Evolutionary conservation across 331 rosid species (phyloP), one percentile per base, ranked within the genome.

Genomic region (Phaseolus coccineus): DNA sequence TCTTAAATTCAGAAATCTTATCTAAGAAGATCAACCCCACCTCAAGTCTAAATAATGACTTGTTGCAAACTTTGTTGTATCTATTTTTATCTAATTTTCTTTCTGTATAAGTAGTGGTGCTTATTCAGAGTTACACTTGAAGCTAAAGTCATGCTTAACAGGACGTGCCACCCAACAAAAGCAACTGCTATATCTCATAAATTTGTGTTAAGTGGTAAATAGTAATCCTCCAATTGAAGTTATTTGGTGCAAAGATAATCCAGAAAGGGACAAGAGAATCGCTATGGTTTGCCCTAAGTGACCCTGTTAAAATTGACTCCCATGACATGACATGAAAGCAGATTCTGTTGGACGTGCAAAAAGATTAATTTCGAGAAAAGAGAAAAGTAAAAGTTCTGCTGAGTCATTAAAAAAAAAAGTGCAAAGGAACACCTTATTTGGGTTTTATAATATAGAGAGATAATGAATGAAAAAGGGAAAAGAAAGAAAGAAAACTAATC

Each of bases 141-240:
- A 87, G 93, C 82, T 87, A 52, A 94, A 94, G 97, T 78, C 68
- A 87, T 77, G 85, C 79, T 68, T 83, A 80, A 73, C 79, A 78
- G 76, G 96, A 91, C 97, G 51, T 78, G 53, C 74, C 78, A 91
- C 94, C 98, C 39, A 88, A 89, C 87, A 14, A 42, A 72, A n/a
- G 68, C 66, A 52, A 59, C 57, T 58, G 83, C 35, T 51, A 31
- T 57, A 50, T 24, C 31, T 33, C 69, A 77, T 74, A 79, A 80
- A 77, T 74, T 80, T 69, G 46, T 68, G 59, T 51, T 22, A 52
- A 62, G 48, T 63, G 79, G 74, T 64, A 68, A 63, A 65, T 57
- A 71, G 46, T 50, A 71, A 27, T 40, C 75, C 24, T 40, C 59
- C 81, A 65, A 50, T 75, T 48, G 42, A 74, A 81, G 70, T 52